These are phyloP conservation scores for Pythium volutum DNA, from an alignment of 352 stramenopile species.

Conservation along the genomic window DNA sequence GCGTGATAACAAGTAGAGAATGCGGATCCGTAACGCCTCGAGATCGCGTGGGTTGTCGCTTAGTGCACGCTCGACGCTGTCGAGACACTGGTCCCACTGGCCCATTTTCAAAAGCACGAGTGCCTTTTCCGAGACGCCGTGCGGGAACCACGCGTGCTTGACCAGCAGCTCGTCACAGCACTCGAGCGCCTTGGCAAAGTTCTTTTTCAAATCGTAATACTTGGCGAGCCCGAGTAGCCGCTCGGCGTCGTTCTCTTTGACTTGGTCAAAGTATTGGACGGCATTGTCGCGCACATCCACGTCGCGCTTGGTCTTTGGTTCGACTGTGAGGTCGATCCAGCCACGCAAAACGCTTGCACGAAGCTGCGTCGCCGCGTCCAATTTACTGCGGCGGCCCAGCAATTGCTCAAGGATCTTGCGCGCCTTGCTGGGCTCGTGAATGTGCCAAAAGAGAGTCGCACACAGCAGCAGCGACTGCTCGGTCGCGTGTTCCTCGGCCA, in stretches of 20 bases:
- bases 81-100: slow-evolving; percentile 83
- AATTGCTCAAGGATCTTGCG: slow-evolving; percentile 72
- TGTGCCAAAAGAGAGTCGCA: slow-evolving; percentile 78
- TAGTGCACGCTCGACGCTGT: slow-evolving; percentile 71
- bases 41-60: slow-evolving; percentile 65
- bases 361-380: slow-evolving; percentile 32
- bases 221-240: slow-evolving; percentile 69
- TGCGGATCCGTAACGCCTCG: slow-evolving; percentile 62
- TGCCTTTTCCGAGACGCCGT: slow-evolving; percentile 79
- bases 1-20: slow-evolving; percentile 65
- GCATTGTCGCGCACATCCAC: slow-evolving; percentile 51
- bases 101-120: slow-evolving; percentile 81
- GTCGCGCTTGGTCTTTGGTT: slow-evolving; percentile 71
- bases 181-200: slow-evolving; percentile 59
- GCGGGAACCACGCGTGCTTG: slow-evolving; percentile 79
- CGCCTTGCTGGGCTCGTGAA: slow-evolving; percentile 57
- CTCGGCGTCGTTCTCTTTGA: slow-evolving; percentile 68
- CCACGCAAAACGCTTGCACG: slow-evolving; percentile 60
- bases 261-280: slow-evolving; percentile 67
- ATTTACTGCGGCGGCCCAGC: slow-evolving; percentile 15
- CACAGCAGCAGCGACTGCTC: slow-evolving; percentile 60
- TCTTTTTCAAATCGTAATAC: slow-evolving; percentile 73
- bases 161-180: slow-evolving; percentile 74
- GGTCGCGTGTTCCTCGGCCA: slow-evolving; percentile 67
- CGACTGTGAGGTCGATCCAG: slow-evolving; percentile 72